Evolutionary conservation across 2,329 filamentous ascomycete genomes (phyloP).

Genomic region (Shiraia sp.): DNA sequence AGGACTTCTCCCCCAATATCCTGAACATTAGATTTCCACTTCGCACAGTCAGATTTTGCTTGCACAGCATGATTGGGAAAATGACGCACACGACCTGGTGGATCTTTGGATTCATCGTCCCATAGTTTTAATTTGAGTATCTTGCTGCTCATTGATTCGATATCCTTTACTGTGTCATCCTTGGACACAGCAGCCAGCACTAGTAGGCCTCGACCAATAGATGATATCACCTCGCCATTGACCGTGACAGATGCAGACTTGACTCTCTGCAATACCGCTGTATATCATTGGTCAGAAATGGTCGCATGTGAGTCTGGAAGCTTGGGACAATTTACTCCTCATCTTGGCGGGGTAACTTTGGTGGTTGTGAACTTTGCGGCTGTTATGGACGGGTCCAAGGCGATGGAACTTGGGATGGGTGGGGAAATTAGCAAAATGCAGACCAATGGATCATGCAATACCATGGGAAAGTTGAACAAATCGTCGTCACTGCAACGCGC

Average conservation of each 20-base stretch:
- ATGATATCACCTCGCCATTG: conserved; percentile 85
- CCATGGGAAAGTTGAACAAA: background rate
- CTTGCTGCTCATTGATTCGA: conserved; percentile 79
- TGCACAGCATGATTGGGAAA: background rate
- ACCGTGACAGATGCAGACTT: conserved; percentile 95
- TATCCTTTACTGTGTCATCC: conserved; percentile 87
- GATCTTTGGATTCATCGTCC: conserved; percentile 75
- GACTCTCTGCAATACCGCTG: conserved; percentile 90
- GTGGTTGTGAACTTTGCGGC: background rate
- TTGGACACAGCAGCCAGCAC: conserved; percentile 91
- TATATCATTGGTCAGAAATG: conserved; percentile 23
- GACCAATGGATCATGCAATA: background rate
- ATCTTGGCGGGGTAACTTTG: conserved; percentile 19
- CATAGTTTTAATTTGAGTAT: conserved; percentile 89
- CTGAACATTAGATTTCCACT: conserved; percentile 90
- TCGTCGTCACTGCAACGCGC: background rate
- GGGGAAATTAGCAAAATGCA: background rate
- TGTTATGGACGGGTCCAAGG: background rate
- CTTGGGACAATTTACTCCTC: conserved; percentile 25
- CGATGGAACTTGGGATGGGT: background rate
- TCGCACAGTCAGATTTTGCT: conserved; percentile 13
- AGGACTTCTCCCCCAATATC: conserved; percentile 91
- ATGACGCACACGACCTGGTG: conserved; percentile 58
- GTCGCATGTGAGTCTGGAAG: conserved; percentile 5
- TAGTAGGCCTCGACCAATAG: conserved; percentile 85